Evolutionary conservation across 1,139 yeast genomes (phyloP).

Genomic region (Taiozyma sp.): DNA sequence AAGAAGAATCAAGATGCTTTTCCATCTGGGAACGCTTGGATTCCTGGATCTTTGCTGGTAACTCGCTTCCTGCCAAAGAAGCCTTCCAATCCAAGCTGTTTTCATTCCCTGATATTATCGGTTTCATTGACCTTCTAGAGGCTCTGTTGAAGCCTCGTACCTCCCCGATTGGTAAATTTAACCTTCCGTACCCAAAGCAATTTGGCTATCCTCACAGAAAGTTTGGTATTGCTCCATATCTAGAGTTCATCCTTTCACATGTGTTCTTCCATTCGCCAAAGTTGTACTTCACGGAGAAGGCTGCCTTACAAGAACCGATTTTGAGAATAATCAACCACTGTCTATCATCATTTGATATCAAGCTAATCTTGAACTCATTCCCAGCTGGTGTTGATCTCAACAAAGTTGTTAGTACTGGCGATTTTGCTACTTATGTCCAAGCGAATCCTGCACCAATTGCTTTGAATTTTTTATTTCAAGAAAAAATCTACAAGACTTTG

Average conservation of each 20-base stretch:
- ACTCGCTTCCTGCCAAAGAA: conserved; percentile 24
- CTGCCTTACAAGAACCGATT: conserved; percentile 47
- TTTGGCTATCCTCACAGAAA: conserved; percentile 60
- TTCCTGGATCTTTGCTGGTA: conserved; percentile 52
- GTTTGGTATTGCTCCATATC: conserved; percentile 74
- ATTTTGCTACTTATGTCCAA: conserved; percentile 35
- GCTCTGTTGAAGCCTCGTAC: conserved; percentile 31
- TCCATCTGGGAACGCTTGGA: conserved; percentile 70
- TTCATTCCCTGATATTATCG: conserved; percentile 50
- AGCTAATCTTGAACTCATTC: conserved; percentile 44
- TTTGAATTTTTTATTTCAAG: conserved; percentile 56
- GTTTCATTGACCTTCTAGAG: conserved; percentile 52
- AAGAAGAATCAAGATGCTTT: conserved; percentile 35
- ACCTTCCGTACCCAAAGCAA: conserved; percentile 55
- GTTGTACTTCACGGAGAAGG: conserved; percentile 33
- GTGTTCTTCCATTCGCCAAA: conserved; percentile 46
- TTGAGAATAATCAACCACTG: conserved; percentile 48
- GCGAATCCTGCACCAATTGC: conserved; percentile 68
- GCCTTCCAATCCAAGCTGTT: conserved; percentile 27
- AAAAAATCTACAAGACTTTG: conserved; percentile 47
- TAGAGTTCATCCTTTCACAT: conserved; percentile 64
- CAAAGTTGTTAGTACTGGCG: conserved; percentile 37
- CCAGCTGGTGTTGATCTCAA: conserved; percentile 48
- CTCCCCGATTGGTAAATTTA: conserved; percentile 31
- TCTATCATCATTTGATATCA: conserved; percentile 58